Evolutionary conservation across 2,329 filamentous ascomycete genomes (phyloP), one percentile per base, ranked within the genome.

Genomic region (Furcasterigmium sp.): DNA sequence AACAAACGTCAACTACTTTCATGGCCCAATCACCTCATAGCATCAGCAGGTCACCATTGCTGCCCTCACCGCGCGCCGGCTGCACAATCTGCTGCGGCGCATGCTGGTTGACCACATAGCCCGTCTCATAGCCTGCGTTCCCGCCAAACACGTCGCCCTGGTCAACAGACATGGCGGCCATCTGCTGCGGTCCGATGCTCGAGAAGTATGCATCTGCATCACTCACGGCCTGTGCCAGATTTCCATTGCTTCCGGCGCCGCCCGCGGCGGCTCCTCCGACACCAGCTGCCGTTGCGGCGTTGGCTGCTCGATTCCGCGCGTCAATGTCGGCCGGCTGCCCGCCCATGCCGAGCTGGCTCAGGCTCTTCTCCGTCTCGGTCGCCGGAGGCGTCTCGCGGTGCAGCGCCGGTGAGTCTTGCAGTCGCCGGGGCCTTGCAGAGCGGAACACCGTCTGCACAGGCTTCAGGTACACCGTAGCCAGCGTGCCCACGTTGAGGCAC

Each of bases 361-460:
- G 70, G 29, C 69, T 74, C 67, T 84, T 84, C 51, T 81, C 76
- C 29, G 52, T 56, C 5, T 61, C 56, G 15, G 73, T 74, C 1
- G 78, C 76, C 0, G 82, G 79, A 0, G 87, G 64, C 14, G 73
- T 70, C 43, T 86, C 78, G 50, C 80, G 84, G 65, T 96, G 93
- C 30, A 98, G 72, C 0, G 91, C 91, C 0, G 91, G 91, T 3
- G 85, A 91, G 42, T 95, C 87, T 43, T 82, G 75, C 3, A 98
- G 74, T 44, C 82, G 83, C 18, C 89, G 78, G 2, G 88, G 85
- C 13, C 93, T 80, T 11, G 93, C 91, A 15, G 84, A 85, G 45
- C 93, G 85, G 74, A 98, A 98, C 9, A 98, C 93, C 42, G 93
- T 91, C 61, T 97, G 90, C 6, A 98, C 91, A 4, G 93, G 93